phyloP scores from a whole-genome alignment of 139 green algal genomes.

The Spirogloea muscicola region DNA sequence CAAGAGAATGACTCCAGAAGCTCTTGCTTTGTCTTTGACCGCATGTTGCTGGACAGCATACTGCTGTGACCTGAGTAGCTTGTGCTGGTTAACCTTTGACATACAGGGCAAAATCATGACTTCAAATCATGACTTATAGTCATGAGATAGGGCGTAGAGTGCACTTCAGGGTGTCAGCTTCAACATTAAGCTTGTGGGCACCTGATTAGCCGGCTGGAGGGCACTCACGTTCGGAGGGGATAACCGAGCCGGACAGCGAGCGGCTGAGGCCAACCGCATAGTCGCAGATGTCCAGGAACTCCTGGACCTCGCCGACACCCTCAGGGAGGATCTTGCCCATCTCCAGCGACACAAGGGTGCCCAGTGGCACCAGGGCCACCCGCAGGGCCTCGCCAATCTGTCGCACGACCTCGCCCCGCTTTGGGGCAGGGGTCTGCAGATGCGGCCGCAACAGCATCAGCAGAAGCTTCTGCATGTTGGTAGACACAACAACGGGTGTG shows the following conservation, averaged over 20 bases:
- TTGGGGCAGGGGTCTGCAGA: slow-evolving; percentile 30
- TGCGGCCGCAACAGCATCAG: background rate
- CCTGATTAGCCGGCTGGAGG: no score
- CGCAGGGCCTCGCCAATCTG: slow-evolving; percentile 37
- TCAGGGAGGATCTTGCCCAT: slow-evolving; percentile 39
- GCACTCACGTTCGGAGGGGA: slow-evolving; percentile 24
- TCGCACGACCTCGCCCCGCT: slow-evolving; percentile 41
- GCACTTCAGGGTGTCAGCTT: no score
- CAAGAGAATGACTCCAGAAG: no score
- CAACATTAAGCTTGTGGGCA: no score
- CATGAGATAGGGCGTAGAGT: no score
- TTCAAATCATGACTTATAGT: no score
- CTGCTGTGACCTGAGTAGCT: no score
- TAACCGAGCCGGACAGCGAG: slow-evolving; percentile 14
- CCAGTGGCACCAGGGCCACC: slow-evolving; percentile 7
- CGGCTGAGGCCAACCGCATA: slow-evolving; percentile 29
- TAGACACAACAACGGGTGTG: no score
- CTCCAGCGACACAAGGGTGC: slow-evolving; percentile 28
- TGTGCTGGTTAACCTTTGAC: no score
- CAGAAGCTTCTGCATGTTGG: background rate
- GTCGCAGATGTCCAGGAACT: slow-evolving; percentile 48
- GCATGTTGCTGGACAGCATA: no score
- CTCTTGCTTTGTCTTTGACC: no score
- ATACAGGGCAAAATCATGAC: no score
- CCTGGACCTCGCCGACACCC: slow-evolving; percentile 42